These are phyloP conservation scores for Tinospora cordifolia DNA, from an alignment of 164 flowering plant genomes.

Conservation along the genomic window DNA sequence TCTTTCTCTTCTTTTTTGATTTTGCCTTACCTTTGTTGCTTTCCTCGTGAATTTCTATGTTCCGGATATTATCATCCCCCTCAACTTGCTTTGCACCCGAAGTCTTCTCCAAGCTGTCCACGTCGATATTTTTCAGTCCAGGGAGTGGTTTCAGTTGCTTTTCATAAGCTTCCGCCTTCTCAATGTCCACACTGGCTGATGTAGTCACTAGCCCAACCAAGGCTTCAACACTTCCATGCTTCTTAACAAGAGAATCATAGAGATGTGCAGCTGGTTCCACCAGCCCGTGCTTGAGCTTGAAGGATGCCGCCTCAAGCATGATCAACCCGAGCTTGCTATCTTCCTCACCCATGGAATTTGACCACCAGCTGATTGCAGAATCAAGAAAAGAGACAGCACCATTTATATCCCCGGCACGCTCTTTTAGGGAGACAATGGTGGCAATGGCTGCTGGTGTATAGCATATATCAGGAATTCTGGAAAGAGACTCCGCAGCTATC, in stretches of 20 bases:
- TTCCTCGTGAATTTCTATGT: constrained; percentile 41
- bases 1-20: constrained; percentile 84
- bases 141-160: constrained; percentile 67
- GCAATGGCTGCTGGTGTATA: constrained; percentile 94
- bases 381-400: constrained; percentile 73
- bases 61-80: constrained; percentile 17
- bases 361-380: constrained; percentile 75
- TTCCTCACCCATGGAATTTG: constrained; percentile 61
- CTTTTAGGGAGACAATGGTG: constrained; percentile 73
- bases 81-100: constrained; percentile 64
- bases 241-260: constrained; percentile 65
- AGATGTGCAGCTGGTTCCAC: constrained; percentile 64
- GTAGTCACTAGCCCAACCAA: constrained; percentile 76
- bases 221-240: constrained; percentile 57
- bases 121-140: constrained; percentile 63
- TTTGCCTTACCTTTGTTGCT: constrained; percentile 57
- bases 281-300: constrained; percentile 77
- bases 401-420: constrained; percentile 70
- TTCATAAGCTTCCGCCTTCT: constrained; percentile 80
- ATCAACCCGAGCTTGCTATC: constrained; percentile 53
- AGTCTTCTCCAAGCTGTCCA: constrained; percentile 68
- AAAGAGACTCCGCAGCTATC: constrained; percentile 71
- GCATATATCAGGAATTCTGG: constrained; percentile 65
- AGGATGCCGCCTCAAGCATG: constrained; percentile 81
- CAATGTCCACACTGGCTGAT: constrained; percentile 62